Percentiles rank a stretch among this genome's conserved stretches.
phyloP scores from a whole-genome alignment of 1,139 yeast species.

The Diutina pseudorugosa region DNA sequence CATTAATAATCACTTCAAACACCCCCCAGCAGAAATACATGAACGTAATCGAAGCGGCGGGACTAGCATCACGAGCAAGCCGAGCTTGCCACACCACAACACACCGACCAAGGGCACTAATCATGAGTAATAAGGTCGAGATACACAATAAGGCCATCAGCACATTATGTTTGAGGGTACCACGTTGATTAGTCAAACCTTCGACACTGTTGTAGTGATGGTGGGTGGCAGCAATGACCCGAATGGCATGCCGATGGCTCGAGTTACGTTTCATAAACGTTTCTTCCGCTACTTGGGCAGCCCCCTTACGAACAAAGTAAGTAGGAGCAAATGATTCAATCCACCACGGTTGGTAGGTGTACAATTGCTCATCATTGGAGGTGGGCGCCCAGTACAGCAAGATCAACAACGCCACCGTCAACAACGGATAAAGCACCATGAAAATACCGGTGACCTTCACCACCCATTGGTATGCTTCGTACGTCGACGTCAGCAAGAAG shows the following conservation, averaged over 20 bases:
- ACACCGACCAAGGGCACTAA: conserved; percentile 47
- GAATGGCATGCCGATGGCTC: conserved; percentile 38
- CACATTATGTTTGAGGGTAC: conserved; percentile 36
- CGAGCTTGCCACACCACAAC: conserved; percentile 37
- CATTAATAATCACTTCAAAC: conserved; percentile 44
- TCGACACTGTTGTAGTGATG: conserved; percentile 31
- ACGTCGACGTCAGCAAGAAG: conserved; percentile 18
- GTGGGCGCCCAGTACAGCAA: conserved; percentile 41
- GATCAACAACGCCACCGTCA: background rate
- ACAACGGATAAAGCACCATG: background rate
- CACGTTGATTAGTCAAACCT: conserved; percentile 32
- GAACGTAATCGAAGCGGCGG: conserved; percentile 30
- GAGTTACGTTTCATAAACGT: conserved; percentile 38
- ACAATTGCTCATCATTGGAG: conserved; percentile 35
- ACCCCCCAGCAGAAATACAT: conserved; percentile 62
- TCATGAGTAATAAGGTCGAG: conserved; percentile 41
- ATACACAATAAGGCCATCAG: conserved; percentile 35
- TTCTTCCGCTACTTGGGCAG: conserved; percentile 37
- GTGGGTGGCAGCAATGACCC: conserved; percentile 36
- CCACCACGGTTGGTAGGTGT: conserved; percentile 74
- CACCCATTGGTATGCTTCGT: background rate
- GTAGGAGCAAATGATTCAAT: conserved; percentile 47
- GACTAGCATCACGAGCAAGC: conserved; percentile 13
- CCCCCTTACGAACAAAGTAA: conserved; percentile 41
- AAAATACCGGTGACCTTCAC: conserved; percentile 5